These are phyloP conservation scores for Podospora anserina DNA, from an alignment of 495 filamentous ascomycete species.

Conservation along the genomic window DNA sequence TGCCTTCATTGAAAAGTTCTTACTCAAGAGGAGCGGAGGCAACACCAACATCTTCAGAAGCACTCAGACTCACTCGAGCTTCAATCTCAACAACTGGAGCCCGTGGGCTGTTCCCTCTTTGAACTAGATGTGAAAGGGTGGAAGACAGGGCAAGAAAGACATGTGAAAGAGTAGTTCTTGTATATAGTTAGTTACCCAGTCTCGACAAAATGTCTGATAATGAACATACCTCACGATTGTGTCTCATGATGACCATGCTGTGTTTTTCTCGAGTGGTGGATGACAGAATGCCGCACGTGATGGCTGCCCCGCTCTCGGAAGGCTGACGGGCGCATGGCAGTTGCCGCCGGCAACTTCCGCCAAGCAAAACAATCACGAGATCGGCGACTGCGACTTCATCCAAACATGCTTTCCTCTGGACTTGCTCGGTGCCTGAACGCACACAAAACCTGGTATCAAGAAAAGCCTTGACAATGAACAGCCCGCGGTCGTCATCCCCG, in stretches of 20 bases:
- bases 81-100: slow-evolving; percentile 26
- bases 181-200: not conserved
- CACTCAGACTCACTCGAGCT: slow-evolving; percentile 19
- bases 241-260: too few relatives aligned
- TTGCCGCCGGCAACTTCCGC: not conserved
- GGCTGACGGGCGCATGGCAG: too few relatives aligned
- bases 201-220: not conserved
- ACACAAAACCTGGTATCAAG: not conserved
- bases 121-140: not conserved
- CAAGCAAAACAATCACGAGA: not conserved
- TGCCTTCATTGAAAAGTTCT: slow-evolving; percentile 53
- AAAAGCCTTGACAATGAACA: not conserved
- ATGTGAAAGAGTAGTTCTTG: not conserved
- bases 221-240: not conserved
- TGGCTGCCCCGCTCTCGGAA: too few relatives aligned
- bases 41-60: slow-evolving; percentile 25
- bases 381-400: not conserved
- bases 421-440: too few relatives aligned
- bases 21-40: slow-evolving; percentile 34
- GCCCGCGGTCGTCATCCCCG: slow-evolving; percentile 7
- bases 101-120: slow-evolving; percentile 30
- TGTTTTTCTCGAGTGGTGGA: too few relatives aligned
- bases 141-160: not conserved
- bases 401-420: not conserved
- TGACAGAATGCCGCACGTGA: not conserved